These are phyloP conservation scores for Psilocybe cubensis DNA, from an alignment of 768 basidiomycete species.

Conservation along the genomic window DNA sequence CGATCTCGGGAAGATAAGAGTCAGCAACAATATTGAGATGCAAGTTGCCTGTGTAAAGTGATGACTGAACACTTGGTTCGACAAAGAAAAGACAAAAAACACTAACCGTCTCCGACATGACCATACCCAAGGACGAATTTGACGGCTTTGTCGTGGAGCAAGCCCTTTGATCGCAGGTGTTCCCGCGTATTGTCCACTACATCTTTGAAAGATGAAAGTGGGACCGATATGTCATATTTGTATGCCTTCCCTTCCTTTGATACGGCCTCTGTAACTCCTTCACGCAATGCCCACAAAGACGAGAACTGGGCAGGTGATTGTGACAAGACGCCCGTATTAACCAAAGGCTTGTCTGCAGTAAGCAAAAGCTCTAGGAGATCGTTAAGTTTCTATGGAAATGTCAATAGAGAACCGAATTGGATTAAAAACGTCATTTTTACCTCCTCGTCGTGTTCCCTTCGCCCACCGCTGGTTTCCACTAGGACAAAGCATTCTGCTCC, in stretches of 20 bases:
- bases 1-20: slow-evolving; percentile 81
- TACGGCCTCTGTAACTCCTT: slow-evolving; percentile 89
- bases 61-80: not conserved
- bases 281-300: slow-evolving; percentile 89
- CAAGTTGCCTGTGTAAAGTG: slow-evolving; percentile 70
- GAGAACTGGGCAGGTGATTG: slow-evolving; percentile 90
- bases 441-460: slow-evolving; percentile 92
- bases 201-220: slow-evolving; percentile 82
- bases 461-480: slow-evolving; percentile 93
- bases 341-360: slow-evolving; percentile 71
- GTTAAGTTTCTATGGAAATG: slow-evolving; percentile 75
- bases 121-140: slow-evolving; percentile 92
- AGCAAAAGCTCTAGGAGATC: slow-evolving; percentile 78
- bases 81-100: not conserved
- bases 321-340: slow-evolving; percentile 90
- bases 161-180: slow-evolving; percentile 67
- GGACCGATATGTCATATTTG: slow-evolving; percentile 96
- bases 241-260: slow-evolving; percentile 95
- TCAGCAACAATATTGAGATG: slow-evolving; percentile 91
- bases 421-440: slow-evolving; percentile 40
- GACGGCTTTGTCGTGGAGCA: slow-evolving; percentile 73
- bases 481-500: slow-evolving; percentile 89
- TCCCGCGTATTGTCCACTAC: slow-evolving; percentile 84
- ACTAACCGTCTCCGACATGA: slow-evolving; percentile 93
- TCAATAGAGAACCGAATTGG: not conserved